Evolutionary conservation across 129 eudicot species (phyloP).

Genomic region (Flaveria robusta): DNA sequence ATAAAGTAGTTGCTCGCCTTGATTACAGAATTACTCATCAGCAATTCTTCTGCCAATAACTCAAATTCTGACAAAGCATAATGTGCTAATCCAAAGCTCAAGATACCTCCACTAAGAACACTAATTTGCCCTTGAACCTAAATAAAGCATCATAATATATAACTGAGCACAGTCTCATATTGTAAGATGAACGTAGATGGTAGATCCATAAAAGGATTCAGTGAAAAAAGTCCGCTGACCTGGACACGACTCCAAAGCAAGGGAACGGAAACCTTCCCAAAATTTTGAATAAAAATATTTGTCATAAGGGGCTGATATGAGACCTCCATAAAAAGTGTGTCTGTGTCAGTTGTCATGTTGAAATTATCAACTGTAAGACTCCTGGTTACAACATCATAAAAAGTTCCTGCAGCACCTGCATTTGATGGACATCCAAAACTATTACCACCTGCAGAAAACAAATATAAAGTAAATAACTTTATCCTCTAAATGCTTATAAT

Average conservation of each 20-base stretch:
- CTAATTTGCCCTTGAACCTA: conserved; percentile 98
- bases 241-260: conserved; percentile 99
- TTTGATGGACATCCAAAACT: conserved; percentile 89
- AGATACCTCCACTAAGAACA: conserved; percentile 63
- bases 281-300: conserved; percentile 65
- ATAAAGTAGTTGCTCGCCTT: conserved; percentile 51
- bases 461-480: conserved; percentile 2
- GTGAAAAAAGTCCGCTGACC: conserved; percentile 48
- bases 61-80: conserved; percentile 95
- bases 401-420: conserved; percentile 98
- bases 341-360: conserved; percentile 77
- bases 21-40: conserved; percentile 89
- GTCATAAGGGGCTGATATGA: conserved; percentile 95
- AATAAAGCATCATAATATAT: conserved; percentile 24
- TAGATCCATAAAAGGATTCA: not conserved
- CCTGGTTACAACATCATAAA: conserved; percentile 88
- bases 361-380: conserved; percentile 86
- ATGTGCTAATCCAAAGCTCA: conserved; percentile 94
- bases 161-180: conserved; percentile 9
- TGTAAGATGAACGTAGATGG: not conserved
- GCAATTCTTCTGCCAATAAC: conserved; percentile 88
- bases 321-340: conserved; percentile 81
- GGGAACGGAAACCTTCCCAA: conserved; percentile 92
- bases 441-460: conserved; percentile 75
- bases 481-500: not conserved